Percentiles rank a stretch among this genome's conserved stretches.
Evolutionary conservation across 163 green algal species (phyloP).

Genomic region (Chlorella variabilis): DNA sequence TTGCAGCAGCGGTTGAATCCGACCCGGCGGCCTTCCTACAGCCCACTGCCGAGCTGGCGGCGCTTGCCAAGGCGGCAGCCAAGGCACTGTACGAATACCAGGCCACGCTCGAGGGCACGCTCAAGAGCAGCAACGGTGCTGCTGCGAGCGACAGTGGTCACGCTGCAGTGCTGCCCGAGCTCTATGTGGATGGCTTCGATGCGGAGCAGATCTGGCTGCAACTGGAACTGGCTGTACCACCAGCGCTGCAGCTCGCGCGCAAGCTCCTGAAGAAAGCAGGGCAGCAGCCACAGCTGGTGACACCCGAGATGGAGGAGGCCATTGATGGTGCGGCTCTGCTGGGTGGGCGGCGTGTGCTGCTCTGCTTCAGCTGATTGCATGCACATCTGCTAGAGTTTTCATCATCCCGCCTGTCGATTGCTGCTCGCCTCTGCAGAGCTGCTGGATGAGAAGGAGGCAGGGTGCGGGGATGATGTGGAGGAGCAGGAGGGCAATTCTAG

Average conservation of each 20-base stretch:
- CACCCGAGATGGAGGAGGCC: constrained; percentile 52
- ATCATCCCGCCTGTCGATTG: not conserved
- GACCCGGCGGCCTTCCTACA: constrained; percentile 62
- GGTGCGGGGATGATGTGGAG: constrained; percentile 39
- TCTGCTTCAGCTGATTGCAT: not conserved
- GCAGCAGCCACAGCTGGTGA: constrained; percentile 41
- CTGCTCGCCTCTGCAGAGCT: constrained; percentile 24
- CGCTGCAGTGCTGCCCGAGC: constrained; percentile 54
- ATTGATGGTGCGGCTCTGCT: constrained; percentile 42
- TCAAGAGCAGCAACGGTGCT: constrained; percentile 20
- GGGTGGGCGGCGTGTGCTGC: not conserved
- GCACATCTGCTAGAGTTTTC: not conserved
- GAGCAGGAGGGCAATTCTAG: too few relatives aligned
- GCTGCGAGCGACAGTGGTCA: not conserved
- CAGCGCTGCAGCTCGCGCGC: constrained; percentile 54
- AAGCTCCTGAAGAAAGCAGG: constrained; percentile 55
- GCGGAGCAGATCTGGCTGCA: constrained; percentile 88
- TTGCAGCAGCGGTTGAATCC: constrained; percentile 22
- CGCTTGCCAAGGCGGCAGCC: constrained; percentile 38
- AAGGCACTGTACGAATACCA: constrained; percentile 59
- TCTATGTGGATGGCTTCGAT: constrained; percentile 83
- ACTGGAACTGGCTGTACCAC: constrained; percentile 64
- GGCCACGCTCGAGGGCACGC: not conserved
- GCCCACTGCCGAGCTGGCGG: constrained; percentile 49
- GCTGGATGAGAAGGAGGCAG: constrained; percentile 29